A percentile compares a stretch with the other conserved stretches of the same genome.
Evolutionary conservation across 495 filamentous ascomycete species (phyloP).

Genomic region (Glarea lozoyensis): DNA sequence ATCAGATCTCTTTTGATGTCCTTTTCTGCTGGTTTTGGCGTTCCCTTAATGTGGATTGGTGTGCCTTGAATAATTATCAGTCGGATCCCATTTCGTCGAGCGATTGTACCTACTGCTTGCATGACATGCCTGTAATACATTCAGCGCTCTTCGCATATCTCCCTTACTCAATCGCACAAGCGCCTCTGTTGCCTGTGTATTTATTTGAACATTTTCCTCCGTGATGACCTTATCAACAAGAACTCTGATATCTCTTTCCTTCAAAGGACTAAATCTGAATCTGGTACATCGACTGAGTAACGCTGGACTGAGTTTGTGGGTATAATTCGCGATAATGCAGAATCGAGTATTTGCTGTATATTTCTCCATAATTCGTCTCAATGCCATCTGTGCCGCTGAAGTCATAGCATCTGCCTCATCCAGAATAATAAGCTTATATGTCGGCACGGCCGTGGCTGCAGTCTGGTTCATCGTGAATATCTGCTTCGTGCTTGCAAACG

Average conservation of each 20-base stretch:
- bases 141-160: slow-evolving; percentile 91
- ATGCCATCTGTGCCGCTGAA: slow-evolving; percentile 89
- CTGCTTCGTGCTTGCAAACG: slow-evolving; percentile 74
- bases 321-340: slow-evolving; percentile 98
- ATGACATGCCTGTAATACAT: slow-evolving; percentile 94
- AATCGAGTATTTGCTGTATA: slow-evolving; percentile 98
- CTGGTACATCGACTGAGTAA: slow-evolving; percentile 88
- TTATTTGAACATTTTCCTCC: slow-evolving; percentile 78
- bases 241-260: slow-evolving; percentile 70
- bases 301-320: slow-evolving; percentile 94
- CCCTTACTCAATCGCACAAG: slow-evolving; percentile 85
- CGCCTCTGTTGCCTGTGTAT: slow-evolving; percentile 64
- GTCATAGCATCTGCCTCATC: slow-evolving; percentile 99
- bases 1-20: slow-evolving; percentile 69
- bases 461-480: slow-evolving; percentile 48
- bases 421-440: slow-evolving; percentile 91
- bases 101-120: slow-evolving; percentile 62
- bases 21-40: slow-evolving; percentile 45
- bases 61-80: slow-evolving; percentile 32
- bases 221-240: slow-evolving; percentile 86
- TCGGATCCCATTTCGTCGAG: background rate
- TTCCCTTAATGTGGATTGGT: slow-evolving; percentile 58
- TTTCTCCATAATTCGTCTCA: slow-evolving; percentile 97
- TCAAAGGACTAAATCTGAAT: slow-evolving; percentile 91
- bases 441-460: slow-evolving; percentile 47